These are phyloP conservation scores for Camillea tinctor DNA, from an alignment of 2,329 filamentous ascomycete species.

Conservation along the genomic window DNA sequence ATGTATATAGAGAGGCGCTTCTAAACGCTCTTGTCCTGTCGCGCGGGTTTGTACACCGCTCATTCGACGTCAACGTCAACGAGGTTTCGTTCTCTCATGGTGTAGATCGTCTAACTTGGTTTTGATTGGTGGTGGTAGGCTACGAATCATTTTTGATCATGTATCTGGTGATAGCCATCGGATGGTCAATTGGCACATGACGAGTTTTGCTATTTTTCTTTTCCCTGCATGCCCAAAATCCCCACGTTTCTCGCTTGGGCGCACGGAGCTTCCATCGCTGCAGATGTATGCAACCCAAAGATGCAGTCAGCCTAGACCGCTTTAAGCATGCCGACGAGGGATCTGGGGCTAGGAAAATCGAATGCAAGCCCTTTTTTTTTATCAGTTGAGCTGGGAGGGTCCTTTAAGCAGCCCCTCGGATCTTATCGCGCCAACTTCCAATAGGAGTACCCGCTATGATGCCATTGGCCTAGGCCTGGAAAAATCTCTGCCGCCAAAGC, in stretches of 20 bases:
- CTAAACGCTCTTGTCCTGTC: background rate
- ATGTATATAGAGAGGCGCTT: too few species aligned
- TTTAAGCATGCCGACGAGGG: background rate
- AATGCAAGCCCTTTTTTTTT: background rate
- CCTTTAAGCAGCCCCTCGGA: background rate
- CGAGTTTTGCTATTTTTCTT: conserved; percentile 10
- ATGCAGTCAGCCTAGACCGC: background rate
- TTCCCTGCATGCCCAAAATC: conserved; percentile 3
- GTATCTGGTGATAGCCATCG: conserved; percentile 13
- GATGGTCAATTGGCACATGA: background rate
- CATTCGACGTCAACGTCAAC: conserved; percentile 11
- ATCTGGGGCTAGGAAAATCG: background rate
- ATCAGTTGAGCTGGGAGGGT: background rate
- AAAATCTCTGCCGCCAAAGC: background rate
- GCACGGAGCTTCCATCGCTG: background rate
- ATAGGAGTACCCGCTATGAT: background rate
- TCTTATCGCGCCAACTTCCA: background rate
- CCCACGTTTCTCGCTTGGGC: background rate
- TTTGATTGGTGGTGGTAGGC: conserved; percentile 11
- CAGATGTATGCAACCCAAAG: background rate
- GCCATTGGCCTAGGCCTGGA: background rate
- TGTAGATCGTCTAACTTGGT: background rate
- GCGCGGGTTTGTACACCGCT: conserved; percentile 22
- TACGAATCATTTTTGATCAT: conserved; percentile 9
- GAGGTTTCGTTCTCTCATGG: background rate